Percentiles rank a stretch among this genome's conserved stretches.
These are phyloP conservation scores for Lipomyces mesembrius DNA, from an alignment of 805 yeast species.

Conservation along the genomic window DNA sequence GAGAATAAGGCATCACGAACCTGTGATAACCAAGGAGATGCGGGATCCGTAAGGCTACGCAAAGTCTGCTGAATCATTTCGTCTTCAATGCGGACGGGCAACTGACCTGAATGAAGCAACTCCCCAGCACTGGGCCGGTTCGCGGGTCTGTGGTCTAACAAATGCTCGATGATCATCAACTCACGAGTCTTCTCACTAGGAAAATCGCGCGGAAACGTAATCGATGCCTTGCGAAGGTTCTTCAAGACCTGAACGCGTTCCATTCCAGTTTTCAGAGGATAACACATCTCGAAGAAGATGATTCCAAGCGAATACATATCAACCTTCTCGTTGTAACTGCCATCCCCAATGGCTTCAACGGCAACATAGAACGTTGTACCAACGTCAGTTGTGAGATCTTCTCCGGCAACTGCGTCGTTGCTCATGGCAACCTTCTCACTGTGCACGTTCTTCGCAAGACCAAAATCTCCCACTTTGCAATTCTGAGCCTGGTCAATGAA, in stretches of 20 bases:
- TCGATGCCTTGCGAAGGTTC: slow-evolving; percentile 59
- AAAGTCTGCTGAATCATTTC: slow-evolving; percentile 86
- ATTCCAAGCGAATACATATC: slow-evolving; percentile 96
- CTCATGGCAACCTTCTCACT: slow-evolving; percentile 34
- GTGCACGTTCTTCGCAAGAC: slow-evolving; percentile 90
- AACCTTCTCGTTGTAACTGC: slow-evolving; percentile 85
- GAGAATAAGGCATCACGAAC: slow-evolving; percentile 84
- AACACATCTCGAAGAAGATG: slow-evolving; percentile 94
- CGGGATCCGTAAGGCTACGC: slow-evolving; percentile 81
- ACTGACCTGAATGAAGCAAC: slow-evolving; percentile 74
- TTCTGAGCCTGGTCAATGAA: slow-evolving; percentile 89
- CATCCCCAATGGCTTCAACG: slow-evolving; percentile 71
- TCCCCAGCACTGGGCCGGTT: slow-evolving; percentile 80
- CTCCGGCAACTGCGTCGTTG: slow-evolving; percentile 14
- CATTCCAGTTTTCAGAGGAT: slow-evolving; percentile 85
- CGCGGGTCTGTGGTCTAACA: slow-evolving; percentile 79
- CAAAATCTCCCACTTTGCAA: slow-evolving; percentile 95
- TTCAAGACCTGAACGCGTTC: slow-evolving; percentile 81
- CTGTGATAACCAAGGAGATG: slow-evolving; percentile 93
- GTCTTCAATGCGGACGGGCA: slow-evolving; percentile 90
- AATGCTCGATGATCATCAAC: slow-evolving; percentile 63
- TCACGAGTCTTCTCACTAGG: slow-evolving; percentile 57
- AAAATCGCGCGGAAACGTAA: slow-evolving; percentile 76
- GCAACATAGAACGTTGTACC: slow-evolving; percentile 96
- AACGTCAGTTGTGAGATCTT: slow-evolving; percentile 82